Conservation (phyloP, 2,329 filamentous ascomycete genomes). For the Blastomyces parvus region DNA sequence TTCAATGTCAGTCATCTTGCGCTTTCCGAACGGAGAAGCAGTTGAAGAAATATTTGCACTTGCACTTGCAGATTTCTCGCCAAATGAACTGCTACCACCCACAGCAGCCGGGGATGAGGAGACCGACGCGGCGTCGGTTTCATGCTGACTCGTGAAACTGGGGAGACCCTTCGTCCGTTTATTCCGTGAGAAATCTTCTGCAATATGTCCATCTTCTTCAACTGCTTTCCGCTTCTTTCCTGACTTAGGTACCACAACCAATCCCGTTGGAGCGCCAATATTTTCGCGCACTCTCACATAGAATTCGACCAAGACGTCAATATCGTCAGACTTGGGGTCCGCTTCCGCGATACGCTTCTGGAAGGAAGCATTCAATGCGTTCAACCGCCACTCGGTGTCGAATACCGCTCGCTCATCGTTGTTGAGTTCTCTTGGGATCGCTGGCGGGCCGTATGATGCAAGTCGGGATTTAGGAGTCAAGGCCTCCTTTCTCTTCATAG, state of each 20-base stretch:
- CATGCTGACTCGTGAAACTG: not conserved
- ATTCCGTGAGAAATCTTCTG: not conserved
- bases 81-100: not conserved
- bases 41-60: not conserved
- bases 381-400: conserved; percentile 31
- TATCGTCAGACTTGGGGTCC: conserved; percentile 21
- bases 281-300: conserved; percentile 23
- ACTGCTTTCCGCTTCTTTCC: conserved; percentile 4
- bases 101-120: not conserved
- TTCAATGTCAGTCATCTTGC: conserved; percentile 12
- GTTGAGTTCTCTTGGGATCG: conserved; percentile 34
- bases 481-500: conserved; percentile 1
- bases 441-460: conserved; percentile 9
- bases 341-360: conserved; percentile 29
- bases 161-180: not conserved
- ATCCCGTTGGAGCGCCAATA: conserved; percentile 21
- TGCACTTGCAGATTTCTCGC: conserved; percentile 2
- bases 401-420: conserved; percentile 43
- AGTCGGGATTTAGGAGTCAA: conserved; percentile 2
- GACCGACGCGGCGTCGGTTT: not conserved
- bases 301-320: conserved; percentile 23
- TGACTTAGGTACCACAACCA: conserved; percentile 14
- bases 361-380: conserved; percentile 27
- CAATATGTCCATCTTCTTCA: not conserved
- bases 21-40: conserved; percentile 9